These are phyloP conservation scores for Oryza coarctata DNA, from an alignment of 176 grass and related monocot genomes.

Conservation along the genomic window DNA sequence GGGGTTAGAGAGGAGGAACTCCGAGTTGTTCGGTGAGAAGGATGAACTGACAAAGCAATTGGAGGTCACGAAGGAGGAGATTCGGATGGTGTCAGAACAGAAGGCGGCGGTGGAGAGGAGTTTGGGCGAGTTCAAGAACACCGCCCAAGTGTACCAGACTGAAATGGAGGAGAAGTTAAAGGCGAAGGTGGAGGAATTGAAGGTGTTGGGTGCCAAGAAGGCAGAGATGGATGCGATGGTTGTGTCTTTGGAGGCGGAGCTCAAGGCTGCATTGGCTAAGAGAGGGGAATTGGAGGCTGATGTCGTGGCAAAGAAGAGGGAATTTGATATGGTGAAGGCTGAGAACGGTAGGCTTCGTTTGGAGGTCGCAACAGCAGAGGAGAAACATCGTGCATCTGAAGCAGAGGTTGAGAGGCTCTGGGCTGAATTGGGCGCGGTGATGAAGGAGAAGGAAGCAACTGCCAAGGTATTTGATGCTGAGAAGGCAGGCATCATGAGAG, in stretches of 20 bases:
- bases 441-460: conserved; percentile 38
- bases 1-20: conserved; percentile 31
- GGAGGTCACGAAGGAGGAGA: conserved; percentile 20
- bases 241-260: conserved; percentile 22
- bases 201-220: conserved; percentile 35
- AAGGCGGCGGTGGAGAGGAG: conserved; percentile 32
- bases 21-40: conserved; percentile 19
- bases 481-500: not conserved
- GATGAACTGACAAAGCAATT: conserved; percentile 23
- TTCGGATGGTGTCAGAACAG: conserved; percentile 2
- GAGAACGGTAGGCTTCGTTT: conserved; percentile 17
- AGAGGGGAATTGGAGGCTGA: conserved; percentile 40
- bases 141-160: not conserved
- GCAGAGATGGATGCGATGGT: conserved; percentile 24
- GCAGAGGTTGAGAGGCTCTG: conserved; percentile 44
- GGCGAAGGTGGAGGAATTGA: conserved; percentile 38
- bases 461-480: conserved; percentile 32
- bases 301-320: conserved; percentile 16
- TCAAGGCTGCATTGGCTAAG: not conserved
- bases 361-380: conserved; percentile 22
- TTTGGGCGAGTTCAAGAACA: conserved; percentile 29
- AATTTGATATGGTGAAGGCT: conserved; percentile 34
- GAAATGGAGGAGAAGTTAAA: conserved; percentile 30
- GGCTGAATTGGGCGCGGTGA: conserved; percentile 30
- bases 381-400: conserved; percentile 12